Evolutionary conservation across 768 basidiomycete species (phyloP).

Genomic region (Leucosporidium scottii): DNA sequence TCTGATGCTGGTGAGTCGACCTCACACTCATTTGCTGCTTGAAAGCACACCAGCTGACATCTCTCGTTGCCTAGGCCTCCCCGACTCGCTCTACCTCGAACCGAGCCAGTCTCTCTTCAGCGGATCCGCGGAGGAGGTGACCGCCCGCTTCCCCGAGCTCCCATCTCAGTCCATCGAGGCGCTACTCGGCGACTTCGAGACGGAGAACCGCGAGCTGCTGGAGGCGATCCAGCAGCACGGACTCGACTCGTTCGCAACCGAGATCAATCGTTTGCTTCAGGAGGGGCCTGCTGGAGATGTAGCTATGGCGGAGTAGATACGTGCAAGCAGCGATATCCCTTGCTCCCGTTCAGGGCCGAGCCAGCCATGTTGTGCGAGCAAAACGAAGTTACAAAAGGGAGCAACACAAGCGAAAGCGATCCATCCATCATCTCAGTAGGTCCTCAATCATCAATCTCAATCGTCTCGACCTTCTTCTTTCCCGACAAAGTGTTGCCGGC

Average conservation of each 20-base stretch:
- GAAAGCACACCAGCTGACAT: background rate
- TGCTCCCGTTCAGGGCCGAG: no score
- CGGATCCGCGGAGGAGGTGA: conserved; percentile 37
- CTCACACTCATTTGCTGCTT: no score
- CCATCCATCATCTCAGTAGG: background rate
- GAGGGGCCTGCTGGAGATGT: conserved; percentile 11
- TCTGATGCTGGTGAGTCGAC: conserved; percentile 24
- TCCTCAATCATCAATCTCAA: conserved; percentile 35
- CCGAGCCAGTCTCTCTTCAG: conserved; percentile 34
- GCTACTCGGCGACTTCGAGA: conserved; percentile 40
- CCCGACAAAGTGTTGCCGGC: conserved; percentile 25
- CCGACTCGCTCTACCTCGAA: conserved; percentile 24
- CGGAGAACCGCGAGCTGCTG: conserved; percentile 38
- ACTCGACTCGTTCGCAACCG: conserved; percentile 39
- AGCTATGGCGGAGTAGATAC: conserved; percentile 8
- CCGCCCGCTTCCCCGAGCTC: conserved; percentile 38
- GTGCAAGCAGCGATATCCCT: background rate
- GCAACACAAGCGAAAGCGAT: background rate
- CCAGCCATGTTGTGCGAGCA: no score
- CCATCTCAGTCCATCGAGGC: conserved; percentile 34
- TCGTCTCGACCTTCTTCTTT: conserved; percentile 33
- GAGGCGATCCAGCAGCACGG: conserved; percentile 35
- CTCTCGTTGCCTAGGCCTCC: conserved; percentile 6
- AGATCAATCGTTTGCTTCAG: conserved; percentile 39
- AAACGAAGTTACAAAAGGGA: no score